Evolutionary conservation across 2,329 filamentous ascomycete genomes (phyloP).

Genomic region (Aspergillus sojae): DNA sequence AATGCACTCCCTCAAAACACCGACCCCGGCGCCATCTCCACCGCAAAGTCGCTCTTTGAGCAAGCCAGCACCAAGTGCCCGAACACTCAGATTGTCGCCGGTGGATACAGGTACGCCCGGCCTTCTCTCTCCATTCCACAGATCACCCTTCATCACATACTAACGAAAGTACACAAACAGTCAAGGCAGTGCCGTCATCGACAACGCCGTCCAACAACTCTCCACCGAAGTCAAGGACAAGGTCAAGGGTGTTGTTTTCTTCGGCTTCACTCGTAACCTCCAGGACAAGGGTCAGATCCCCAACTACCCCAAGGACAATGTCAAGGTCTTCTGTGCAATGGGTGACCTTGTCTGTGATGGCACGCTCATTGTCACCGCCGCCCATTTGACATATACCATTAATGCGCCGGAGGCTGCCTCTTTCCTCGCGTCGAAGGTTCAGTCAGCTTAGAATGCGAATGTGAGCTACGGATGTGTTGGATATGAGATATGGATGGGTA

Average conservation of each 20-base stretch:
- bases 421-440: conserved; percentile 17
- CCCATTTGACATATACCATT: conserved; percentile 20
- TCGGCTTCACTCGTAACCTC: conserved; percentile 35
- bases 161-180: conserved; percentile 23
- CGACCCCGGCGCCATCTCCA: conserved; percentile 37
- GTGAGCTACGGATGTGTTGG: not conserved
- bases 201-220: conserved; percentile 43
- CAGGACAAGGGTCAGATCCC: conserved; percentile 22
- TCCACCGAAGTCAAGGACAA: conserved; percentile 22
- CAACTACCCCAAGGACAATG: conserved; percentile 20
- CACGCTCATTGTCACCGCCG: conserved; percentile 19
- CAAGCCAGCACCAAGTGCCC: conserved; percentile 49
- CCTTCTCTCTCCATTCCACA: fast-evolving
- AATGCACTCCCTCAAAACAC: conserved; percentile 47
- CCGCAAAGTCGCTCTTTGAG: conserved; percentile 45
- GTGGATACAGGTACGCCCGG: conserved; percentile 44
- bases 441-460: not conserved
- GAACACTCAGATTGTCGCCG: conserved; percentile 46
- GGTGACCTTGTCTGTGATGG: conserved; percentile 23
- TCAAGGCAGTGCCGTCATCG: conserved; percentile 51
- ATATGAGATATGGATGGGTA: not conserved
- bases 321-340: conserved; percentile 22
- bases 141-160: not conserved
- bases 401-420: conserved; percentile 17
- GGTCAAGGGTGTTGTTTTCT: conserved; percentile 47